Evolutionary conservation across 2,329 filamentous ascomycete genomes (phyloP).

Genomic region (Microascus cirrosus): DNA sequence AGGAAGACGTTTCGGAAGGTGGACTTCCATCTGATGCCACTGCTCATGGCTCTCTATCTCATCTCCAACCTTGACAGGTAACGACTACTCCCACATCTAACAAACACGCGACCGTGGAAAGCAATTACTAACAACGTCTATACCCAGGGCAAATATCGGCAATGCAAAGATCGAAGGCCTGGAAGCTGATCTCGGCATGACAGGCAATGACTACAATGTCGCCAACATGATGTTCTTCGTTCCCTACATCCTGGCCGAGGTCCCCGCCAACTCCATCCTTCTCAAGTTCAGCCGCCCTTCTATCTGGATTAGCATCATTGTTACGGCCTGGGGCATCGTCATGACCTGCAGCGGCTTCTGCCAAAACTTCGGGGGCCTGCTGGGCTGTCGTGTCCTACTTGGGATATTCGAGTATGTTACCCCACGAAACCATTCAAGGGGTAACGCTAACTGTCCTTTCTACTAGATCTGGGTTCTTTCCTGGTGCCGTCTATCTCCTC

Average conservation of each 20-base stretch:
- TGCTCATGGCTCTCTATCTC: constrained; percentile 41
- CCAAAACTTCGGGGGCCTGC: constrained; percentile 11
- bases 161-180: constrained; percentile 17
- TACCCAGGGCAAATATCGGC: constrained; percentile 12
- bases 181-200: constrained; percentile 37
- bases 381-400: constrained; percentile 11
- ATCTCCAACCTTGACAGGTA: constrained; percentile 7
- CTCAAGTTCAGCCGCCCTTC: constrained; percentile 9
- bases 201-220: constrained; percentile 42
- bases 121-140: neutral
- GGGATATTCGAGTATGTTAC: constrained; percentile 13
- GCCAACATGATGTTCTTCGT: constrained; percentile 38
- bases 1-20: constrained; percentile 38
- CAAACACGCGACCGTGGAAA: too few relatives aligned
- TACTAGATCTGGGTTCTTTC: constrained; percentile 4
- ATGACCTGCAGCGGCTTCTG: constrained; percentile 11
- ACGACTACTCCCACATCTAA: neutral
- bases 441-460: neutral
- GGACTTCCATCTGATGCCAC: constrained; percentile 50
- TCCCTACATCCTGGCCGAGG: constrained; percentile 25
- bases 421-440: neutral
- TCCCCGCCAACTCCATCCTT: constrained; percentile 18
- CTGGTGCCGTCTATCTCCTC: constrained; percentile 17
- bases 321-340: constrained; percentile 13
- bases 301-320: constrained; percentile 10